These are phyloP conservation scores for Paspalum vaginatum DNA, from an alignment of 176 grass and related monocot species.

Conservation along the genomic window DNA sequence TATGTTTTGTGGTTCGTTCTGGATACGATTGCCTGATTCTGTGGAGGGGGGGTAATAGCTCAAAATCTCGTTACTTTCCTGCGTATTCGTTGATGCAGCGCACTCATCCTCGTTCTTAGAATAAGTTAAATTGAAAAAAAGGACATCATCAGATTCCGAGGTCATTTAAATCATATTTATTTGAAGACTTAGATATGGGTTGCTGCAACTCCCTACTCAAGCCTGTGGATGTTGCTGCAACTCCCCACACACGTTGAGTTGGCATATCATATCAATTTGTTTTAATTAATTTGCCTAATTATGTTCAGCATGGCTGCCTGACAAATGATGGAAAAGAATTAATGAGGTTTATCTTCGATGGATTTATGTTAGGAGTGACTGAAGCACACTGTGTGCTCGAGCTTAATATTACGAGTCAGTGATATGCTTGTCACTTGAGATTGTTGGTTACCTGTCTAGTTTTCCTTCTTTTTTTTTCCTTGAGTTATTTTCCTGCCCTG, in stretches of 20 bases:
- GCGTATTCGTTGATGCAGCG: not conserved
- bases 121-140: not conserved
- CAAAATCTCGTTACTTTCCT: not conserved
- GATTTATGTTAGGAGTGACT: not conserved
- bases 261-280: not conserved
- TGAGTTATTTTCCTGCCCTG: not conserved
- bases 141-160: no score
- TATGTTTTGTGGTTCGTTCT: not conserved
- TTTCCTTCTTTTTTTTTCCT: not conserved
- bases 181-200: not conserved
- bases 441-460: not conserved
- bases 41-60: not conserved
- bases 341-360: not conserved
- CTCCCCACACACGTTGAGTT: not conserved
- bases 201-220: not conserved
- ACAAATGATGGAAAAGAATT: not conserved
- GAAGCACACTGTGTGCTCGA: not conserved
- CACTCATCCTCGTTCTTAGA: not conserved
- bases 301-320: not conserved
- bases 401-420: not conserved
- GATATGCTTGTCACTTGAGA: not conserved
- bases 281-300: conserved; percentile 31
- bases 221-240: not conserved
- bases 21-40: not conserved
- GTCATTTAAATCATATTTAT: not conserved